phyloP scores from a whole-genome alignment of 352 stramenopile species.

The Globisporangium barbulae region DNA sequence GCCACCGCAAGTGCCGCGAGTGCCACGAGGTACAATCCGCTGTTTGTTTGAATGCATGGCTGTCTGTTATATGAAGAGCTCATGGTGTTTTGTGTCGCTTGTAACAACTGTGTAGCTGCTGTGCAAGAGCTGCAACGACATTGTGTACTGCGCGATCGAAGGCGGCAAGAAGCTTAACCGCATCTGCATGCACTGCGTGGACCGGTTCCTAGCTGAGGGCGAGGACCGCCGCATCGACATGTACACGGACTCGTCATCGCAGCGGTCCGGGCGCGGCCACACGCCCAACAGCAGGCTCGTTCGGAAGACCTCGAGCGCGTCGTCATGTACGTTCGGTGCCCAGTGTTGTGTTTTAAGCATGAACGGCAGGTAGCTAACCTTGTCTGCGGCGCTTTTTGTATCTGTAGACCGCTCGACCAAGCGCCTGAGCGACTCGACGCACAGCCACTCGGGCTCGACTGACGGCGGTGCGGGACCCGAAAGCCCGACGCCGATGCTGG shows the following conservation, averaged over 20 bases:
- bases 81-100: neutral
- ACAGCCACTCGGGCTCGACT: slow-evolving; percentile 5
- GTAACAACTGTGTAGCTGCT: slow-evolving; percentile 20
- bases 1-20: slow-evolving; percentile 45
- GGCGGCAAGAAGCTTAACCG: slow-evolving; percentile 64
- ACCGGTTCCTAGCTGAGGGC: slow-evolving; percentile 18
- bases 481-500: slow-evolving; percentile 13
- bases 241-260: slow-evolving; percentile 16
- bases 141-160: slow-evolving; percentile 60
- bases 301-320: slow-evolving; percentile 9
- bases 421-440: slow-evolving; percentile 9
- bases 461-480: neutral
- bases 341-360: neutral
- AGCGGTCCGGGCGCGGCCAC: neutral
- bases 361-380: neutral
- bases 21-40: slow-evolving; percentile 42
- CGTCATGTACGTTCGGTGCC: neutral
- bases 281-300: neutral
- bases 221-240: slow-evolving; percentile 15
- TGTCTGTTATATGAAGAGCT: neutral
- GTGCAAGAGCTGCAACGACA: slow-evolving; percentile 59
- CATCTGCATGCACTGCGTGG: slow-evolving; percentile 66
- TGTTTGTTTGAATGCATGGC: neutral
- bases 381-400: neutral
- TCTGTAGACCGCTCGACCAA: slow-evolving; percentile 9